Percentiles rank a stretch among this genome's conserved stretches.
Conservation (phyloP, 139 green algal species). For the Edaphochlamys debaryana region DNA sequence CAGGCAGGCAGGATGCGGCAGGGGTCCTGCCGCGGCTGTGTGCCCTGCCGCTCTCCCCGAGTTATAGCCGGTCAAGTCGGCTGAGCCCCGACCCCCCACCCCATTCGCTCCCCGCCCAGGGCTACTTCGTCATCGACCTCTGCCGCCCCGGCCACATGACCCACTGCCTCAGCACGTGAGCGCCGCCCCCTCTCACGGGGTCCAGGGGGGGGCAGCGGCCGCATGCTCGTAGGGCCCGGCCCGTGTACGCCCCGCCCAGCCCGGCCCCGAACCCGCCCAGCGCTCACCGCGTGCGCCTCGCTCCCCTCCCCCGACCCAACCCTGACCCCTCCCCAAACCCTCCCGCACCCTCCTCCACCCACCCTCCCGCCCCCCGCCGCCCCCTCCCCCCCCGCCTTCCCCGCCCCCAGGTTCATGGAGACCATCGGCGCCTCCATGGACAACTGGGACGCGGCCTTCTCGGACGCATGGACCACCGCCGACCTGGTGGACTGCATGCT, state of each 20-base stretch:
- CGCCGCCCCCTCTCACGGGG: background rate
- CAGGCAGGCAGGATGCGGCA: too few species aligned
- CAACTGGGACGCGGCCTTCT: slow-evolving; percentile 88
- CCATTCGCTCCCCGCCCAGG: too few species aligned
- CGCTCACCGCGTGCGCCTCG: too few species aligned
- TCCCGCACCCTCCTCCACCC: background rate
- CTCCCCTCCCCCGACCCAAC: background rate
- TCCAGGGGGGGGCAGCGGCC: too few species aligned
- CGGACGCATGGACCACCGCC: slow-evolving; percentile 75
- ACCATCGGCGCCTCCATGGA: slow-evolving; percentile 68
- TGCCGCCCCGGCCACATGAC: slow-evolving; percentile 83
- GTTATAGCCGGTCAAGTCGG: too few species aligned
- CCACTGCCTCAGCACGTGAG: slow-evolving; percentile 77
- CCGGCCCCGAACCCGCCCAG: too few species aligned
- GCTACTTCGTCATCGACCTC: slow-evolving; percentile 87
- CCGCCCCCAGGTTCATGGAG: slow-evolving; percentile 65
- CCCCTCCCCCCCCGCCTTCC: too few species aligned
- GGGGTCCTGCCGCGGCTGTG: too few species aligned
- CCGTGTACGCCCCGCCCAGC: too few species aligned
- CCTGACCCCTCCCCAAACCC: background rate
- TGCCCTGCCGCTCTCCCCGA: too few species aligned
- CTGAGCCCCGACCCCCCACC: too few species aligned
- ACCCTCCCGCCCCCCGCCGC: background rate
- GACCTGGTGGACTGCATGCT: slow-evolving; percentile 92
- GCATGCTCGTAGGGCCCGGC: too few species aligned